phyloP scores from a whole-genome alignment of 148 eudicot genomes.

The Rhododendron vialii region DNA sequence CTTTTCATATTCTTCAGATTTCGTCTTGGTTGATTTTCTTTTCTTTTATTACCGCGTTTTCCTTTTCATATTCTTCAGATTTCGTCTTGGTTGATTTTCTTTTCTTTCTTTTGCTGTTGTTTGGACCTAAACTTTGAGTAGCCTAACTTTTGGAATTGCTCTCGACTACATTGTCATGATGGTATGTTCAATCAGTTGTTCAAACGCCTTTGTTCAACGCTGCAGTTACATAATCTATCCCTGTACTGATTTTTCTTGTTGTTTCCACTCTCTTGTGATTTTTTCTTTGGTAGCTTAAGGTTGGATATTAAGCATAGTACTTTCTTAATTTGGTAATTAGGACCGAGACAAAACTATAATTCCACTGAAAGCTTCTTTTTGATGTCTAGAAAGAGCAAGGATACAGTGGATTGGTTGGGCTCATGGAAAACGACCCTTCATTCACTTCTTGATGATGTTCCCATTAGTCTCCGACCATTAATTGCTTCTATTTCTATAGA shows the following conservation, averaged over 20 bases:
- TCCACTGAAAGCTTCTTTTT: conserved; percentile 20
- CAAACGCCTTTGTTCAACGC: neutral
- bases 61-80: neutral
- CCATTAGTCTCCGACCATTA: conserved; percentile 44
- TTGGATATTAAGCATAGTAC: neutral
- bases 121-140: neutral
- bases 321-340: neutral
- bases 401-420: conserved; percentile 66
- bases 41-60: neutral
- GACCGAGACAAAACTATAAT: neutral
- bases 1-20: neutral
- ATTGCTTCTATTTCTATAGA: conserved; percentile 77
- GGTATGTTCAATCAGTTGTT: neutral
- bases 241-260: neutral
- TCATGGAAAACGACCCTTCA: conserved; percentile 90
- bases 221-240: neutral
- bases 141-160: neutral
- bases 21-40: neutral
- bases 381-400: conserved; percentile 86
- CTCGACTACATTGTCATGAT: neutral
- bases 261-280: neutral
- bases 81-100: neutral
- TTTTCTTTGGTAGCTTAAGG: neutral
- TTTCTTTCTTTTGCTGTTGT: neutral
- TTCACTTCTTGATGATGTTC: conserved; percentile 67